Evolutionary conservation across 208 protist genomes (phyloP).

Genomic region (Sergeia podlipaevii): DNA sequence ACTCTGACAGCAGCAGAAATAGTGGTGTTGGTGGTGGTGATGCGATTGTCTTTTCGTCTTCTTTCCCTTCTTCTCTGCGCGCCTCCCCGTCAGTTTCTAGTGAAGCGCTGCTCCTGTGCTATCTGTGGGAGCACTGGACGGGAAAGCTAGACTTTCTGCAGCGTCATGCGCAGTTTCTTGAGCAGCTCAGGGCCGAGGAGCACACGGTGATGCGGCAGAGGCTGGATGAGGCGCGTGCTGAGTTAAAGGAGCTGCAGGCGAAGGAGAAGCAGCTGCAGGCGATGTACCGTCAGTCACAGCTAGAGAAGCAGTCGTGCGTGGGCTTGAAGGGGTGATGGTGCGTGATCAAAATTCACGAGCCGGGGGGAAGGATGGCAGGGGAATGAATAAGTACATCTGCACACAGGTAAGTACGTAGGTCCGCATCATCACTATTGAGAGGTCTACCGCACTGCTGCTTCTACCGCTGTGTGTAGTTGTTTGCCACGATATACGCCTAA

Average conservation of each 20-base stretch:
- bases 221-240: constrained; percentile 12
- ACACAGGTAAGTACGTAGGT: too few species aligned
- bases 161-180: constrained; percentile 18
- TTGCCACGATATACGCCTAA: too few species aligned
- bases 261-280: constrained; percentile 24
- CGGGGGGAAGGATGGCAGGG: neutral
- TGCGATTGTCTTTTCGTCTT: too few species aligned
- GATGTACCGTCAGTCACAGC: constrained; percentile 21
- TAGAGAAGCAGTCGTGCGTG: too few species aligned
- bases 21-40: neutral
- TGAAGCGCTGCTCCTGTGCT: constrained; percentile 2
- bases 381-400: neutral
- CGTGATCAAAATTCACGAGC: too few species aligned
- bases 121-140: constrained; percentile 20
- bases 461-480: too few species aligned
- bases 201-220: constrained; percentile 18
- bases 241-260: constrained; percentile 9
- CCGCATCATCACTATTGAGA: too few species aligned
- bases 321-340: neutral
- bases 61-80: constrained; percentile 5
- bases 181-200: constrained; percentile 9
- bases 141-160: constrained; percentile 8
- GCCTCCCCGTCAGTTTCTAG: neutral
- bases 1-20: constrained; percentile 1
- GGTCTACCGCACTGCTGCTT: too few species aligned